A percentile compares a stretch with the other conserved stretches of the same genome.
phyloP scores from a whole-genome alignment of 2,329 filamentous ascomycete genomes.

The Colletotrichum sp. region DNA sequence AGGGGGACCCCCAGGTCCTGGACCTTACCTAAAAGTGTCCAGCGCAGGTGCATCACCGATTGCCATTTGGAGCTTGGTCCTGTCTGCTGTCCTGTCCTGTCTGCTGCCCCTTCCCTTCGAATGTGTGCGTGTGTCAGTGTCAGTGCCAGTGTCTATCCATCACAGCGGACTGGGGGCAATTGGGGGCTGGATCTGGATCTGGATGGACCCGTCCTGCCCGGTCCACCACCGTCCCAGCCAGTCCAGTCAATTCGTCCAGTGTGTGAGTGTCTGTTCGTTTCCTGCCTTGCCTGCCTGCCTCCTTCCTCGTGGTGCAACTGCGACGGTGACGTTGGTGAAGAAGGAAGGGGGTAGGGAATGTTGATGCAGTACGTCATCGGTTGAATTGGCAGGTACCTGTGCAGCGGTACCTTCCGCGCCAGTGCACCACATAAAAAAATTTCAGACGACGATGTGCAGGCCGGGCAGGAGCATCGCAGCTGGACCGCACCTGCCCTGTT shows the following conservation, averaged over 20 bases:
- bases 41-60: not conserved
- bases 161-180: not conserved
- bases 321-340: slow-evolving; percentile 15
- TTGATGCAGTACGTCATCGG: slow-evolving; percentile 16
- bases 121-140: not conserved
- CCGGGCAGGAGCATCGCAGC: not conserved
- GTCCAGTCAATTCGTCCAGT: not conserved
- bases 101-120: not conserved
- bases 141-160: not conserved
- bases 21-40: not conserved
- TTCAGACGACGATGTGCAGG: not conserved
- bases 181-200: not conserved
- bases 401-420: not conserved
- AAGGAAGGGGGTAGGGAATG: slow-evolving; percentile 13
- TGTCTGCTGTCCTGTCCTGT: not conserved
- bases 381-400: not conserved
- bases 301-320: not conserved
- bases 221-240: not conserved
- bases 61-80: slow-evolving; percentile 8
- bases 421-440: not conserved
- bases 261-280: not conserved
- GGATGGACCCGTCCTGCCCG: not conserved
- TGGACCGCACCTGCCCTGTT: not conserved
- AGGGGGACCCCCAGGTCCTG: not conserved
- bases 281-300: not conserved